Conservation (phyloP, 441 rosid genomes). For the Brassica hybrid region DNA sequence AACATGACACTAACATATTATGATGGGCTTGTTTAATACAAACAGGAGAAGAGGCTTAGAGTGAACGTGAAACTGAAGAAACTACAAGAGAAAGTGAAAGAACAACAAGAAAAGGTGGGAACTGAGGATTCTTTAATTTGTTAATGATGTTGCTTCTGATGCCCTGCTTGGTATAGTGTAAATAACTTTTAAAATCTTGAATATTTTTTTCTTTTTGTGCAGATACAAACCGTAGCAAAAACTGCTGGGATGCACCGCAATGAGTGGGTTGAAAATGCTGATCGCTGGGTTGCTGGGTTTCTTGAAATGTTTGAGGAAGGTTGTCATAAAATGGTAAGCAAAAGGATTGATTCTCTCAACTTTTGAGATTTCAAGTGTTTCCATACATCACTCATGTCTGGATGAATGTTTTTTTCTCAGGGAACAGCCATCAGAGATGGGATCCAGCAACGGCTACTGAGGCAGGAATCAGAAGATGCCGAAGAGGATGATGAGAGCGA, state of each 20-base stretch:
- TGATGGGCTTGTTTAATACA: conserved; percentile 16
- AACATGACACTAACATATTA: conserved; percentile 16
- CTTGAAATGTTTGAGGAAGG: conserved; percentile 93
- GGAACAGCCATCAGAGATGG: conserved; percentile 82
- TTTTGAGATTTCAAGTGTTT: neutral
- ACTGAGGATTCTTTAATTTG: conserved; percentile 39
- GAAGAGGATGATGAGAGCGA: conserved; percentile 45
- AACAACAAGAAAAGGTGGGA: conserved; percentile 78
- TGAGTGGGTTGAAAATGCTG: conserved; percentile 92
- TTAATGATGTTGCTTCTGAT: neutral
- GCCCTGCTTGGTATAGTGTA: neutral
- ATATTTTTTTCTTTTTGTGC: conserved; percentile 7
- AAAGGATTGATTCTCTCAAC: neutral
- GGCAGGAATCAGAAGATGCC: conserved; percentile 51
- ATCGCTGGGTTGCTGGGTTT: conserved; percentile 85
- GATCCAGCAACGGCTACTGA: conserved; percentile 65
- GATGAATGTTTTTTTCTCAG: conserved; percentile 35
- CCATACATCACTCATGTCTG: neutral
- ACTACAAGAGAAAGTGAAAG: conserved; percentile 73
- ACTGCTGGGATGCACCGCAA: conserved; percentile 58
- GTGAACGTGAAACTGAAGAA: conserved; percentile 77
- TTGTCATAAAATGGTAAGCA: conserved; percentile 84
- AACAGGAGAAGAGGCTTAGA: no score
- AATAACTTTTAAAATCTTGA: no score
- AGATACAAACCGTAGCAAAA: conserved; percentile 81